Conservation (phyloP, 1,284 basidiomycete genomes). For the Puccinia triticina region DNA sequence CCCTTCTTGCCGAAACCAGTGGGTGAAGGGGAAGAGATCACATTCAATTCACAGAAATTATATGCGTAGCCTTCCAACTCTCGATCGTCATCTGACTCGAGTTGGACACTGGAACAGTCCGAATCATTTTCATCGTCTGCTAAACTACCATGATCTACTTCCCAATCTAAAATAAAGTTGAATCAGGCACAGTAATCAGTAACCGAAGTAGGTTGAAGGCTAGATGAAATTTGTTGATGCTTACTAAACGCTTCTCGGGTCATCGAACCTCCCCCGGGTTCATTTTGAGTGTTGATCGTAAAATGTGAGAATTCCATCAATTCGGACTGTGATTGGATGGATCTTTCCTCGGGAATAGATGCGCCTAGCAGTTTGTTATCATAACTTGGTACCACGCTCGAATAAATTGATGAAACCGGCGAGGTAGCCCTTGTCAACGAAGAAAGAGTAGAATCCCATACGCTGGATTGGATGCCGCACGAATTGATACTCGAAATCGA, state of each 20-base stretch:
- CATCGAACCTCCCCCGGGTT: background rate
- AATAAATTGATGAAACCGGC: conserved; percentile 42
- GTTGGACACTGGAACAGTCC: conserved; percentile 15
- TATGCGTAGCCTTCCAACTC: background rate
- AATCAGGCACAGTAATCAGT: background rate
- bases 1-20: conserved; percentile 2
- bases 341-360: conserved; percentile 18
- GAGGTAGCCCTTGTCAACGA: conserved; percentile 41
- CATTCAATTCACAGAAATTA: background rate
- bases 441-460: conserved; percentile 27
- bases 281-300: background rate
- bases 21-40: conserved; percentile 1
- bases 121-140: conserved; percentile 29
- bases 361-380: background rate
- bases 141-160: conserved; percentile 25
- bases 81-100: conserved; percentile 17
- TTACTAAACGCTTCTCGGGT: background rate
- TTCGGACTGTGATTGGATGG: background rate
- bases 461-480: conserved; percentile 23
- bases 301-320: conserved; percentile 17
- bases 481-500: conserved; percentile 24
- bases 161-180: conserved; percentile 2
- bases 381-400: background rate
- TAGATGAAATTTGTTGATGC: background rate
- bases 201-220: too few relatives aligned